These are phyloP conservation scores for Rutstroemia sp. DNA, from an alignment of 2,329 filamentous ascomycete species.

Conservation along the genomic window DNA sequence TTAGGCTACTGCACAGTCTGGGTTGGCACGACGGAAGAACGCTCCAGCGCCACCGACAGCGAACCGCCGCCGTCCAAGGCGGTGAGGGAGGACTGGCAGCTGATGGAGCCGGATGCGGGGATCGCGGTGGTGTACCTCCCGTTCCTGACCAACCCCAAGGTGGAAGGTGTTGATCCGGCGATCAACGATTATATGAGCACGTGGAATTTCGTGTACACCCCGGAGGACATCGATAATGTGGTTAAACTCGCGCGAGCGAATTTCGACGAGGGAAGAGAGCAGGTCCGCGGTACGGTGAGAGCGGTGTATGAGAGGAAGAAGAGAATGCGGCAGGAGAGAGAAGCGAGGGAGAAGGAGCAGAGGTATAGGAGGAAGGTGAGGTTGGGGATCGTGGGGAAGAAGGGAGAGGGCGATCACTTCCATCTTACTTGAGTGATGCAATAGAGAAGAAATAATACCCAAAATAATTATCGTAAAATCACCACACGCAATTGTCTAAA, in stretches of 20 bases:
- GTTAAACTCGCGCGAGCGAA: slow-evolving; percentile 79
- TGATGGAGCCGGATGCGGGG: slow-evolving; percentile 72
- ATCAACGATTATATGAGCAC: slow-evolving; percentile 83
- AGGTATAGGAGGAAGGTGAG: slow-evolving; percentile 41
- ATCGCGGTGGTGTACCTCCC: slow-evolving; percentile 89
- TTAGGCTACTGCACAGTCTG: slow-evolving; percentile 91
- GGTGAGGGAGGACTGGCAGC: slow-evolving; percentile 56
- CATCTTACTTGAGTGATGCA: not conserved
- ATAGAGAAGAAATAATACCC: too few relatives aligned
- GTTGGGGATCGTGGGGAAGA: slow-evolving; percentile 44
- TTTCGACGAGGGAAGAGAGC: slow-evolving; percentile 72
- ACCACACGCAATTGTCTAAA: not conserved
- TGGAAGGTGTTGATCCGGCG: slow-evolving; percentile 75
- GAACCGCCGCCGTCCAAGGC: slow-evolving; percentile 31
- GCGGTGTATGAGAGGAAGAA: slow-evolving; percentile 94
- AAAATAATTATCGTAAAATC: not conserved
- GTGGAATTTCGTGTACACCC: slow-evolving; percentile 97
- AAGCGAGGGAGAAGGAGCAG: slow-evolving; percentile 34
- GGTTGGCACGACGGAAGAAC: slow-evolving; percentile 79
- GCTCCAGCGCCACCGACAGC: slow-evolving; percentile 47
- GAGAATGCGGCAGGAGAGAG: slow-evolving; percentile 50
- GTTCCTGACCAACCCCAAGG: slow-evolving; percentile 73
- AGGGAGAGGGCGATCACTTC: slow-evolving; percentile 49
- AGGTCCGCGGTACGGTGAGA: slow-evolving; percentile 69
- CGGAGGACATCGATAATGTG: slow-evolving; percentile 80